Percentiles rank a stretch among this genome's conserved stretches.
Conservation (phyloP, 75 land plant genomes). For the Pinus albicaulis region DNA sequence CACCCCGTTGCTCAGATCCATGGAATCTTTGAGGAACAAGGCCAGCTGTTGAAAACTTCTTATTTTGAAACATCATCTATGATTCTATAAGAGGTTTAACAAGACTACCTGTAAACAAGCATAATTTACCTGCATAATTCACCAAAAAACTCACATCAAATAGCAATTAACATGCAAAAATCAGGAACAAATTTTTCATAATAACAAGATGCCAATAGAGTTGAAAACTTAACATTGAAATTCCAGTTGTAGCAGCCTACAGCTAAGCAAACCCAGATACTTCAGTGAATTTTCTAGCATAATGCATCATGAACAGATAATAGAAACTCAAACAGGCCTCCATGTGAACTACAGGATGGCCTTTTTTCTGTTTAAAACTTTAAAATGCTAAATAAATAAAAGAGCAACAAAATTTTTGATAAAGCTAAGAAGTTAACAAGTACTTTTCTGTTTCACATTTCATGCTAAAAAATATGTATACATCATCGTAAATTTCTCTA, state of each 20-base stretch:
- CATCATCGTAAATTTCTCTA: neutral
- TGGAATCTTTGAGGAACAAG: conserved; percentile 34
- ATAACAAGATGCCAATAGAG: no score
- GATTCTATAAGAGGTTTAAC: neutral
- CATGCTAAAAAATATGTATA: neutral
- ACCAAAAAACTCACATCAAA: neutral
- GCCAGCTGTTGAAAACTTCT: conserved; percentile 35
- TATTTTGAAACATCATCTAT: conserved; percentile 24
- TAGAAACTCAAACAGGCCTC: neutral
- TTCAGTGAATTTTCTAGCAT: neutral
- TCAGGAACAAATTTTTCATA: neutral
- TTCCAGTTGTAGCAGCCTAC: conserved; percentile 1
- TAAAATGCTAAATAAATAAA: neutral
- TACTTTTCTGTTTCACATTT: neutral
- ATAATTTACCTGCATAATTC: conserved; percentile 6
- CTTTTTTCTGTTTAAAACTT: neutral
- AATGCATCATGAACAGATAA: neutral
- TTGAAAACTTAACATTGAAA: neutral
- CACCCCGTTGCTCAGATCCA: conserved; percentile 20
- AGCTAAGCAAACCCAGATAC: neutral
- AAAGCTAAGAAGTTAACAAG: neutral
- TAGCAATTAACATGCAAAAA: neutral
- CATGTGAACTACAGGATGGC: neutral
- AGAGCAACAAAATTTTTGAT: neutral
- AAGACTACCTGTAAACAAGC: conserved; percentile 3